A percentile compares a stretch with the other conserved stretches of the same genome.
These are phyloP conservation scores for Trametes maxima DNA, from an alignment of 768 basidiomycete species.

Conservation along the genomic window DNA sequence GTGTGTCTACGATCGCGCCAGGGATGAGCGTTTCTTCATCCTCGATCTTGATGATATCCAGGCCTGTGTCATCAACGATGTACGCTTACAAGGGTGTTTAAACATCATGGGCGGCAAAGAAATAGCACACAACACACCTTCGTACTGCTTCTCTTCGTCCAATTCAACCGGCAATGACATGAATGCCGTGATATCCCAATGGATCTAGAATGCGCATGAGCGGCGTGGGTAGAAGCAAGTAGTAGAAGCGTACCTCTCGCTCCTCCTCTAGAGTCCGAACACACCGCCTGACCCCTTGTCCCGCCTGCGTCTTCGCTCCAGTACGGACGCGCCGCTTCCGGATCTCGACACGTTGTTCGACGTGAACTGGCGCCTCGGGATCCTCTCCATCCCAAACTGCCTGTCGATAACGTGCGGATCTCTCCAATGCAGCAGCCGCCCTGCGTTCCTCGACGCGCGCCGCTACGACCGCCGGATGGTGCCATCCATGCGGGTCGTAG, in stretches of 20 bases:
- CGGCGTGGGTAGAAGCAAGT: background rate
- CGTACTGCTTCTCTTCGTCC: too few relatives aligned
- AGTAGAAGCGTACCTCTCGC: background rate
- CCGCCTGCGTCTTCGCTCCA: background rate
- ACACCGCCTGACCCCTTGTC: background rate
- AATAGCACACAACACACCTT: too few relatives aligned
- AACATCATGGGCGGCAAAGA: too few relatives aligned
- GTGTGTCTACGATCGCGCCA: too few relatives aligned
- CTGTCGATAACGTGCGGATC: background rate
- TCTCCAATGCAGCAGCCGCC: background rate
- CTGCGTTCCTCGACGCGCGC: background rate
- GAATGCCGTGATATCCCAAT: background rate
- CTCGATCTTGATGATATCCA: too few relatives aligned
- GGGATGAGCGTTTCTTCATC: too few relatives aligned
- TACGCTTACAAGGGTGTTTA: too few relatives aligned
- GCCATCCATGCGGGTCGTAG: conserved; percentile 3
- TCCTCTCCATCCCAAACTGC: background rate
- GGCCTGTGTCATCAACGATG: too few relatives aligned
- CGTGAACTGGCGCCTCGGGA: background rate
- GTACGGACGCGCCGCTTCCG: background rate
- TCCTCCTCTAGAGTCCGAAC: conserved; percentile 2
- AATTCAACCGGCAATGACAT: background rate
- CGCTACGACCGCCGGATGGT: background rate
- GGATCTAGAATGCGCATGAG: background rate
- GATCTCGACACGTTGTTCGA: background rate